Base-by-base conservation (phyloP, 805 yeast species). In the Kazachstania africana region DNA sequence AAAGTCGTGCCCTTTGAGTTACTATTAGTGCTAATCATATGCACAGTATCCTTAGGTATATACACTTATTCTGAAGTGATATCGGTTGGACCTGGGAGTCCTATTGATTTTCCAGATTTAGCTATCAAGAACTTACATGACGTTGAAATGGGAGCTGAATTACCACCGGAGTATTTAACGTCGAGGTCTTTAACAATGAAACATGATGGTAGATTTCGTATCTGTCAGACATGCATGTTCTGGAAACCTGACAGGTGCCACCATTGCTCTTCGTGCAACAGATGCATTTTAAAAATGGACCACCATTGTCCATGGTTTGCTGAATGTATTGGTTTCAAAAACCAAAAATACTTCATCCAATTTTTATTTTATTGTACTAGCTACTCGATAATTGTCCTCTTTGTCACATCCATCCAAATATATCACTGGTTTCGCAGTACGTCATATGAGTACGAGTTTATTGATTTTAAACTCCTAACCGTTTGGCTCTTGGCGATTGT, bases 301-400 rank as follows among this genome's bases (percentile, higher is more conserved):
- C 96, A 85, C 51, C 95, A 85, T 57, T 78, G 78, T 39, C 96
- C 96, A 0, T 88, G 97, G 97, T 84, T 85, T 54, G 77, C 94
- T 2, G 64, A 73, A 4, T 87, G 96, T 53, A 70, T 88, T 36
- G 97, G 97, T 0, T 78, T 72, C 55, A 59, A 60, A 18, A 88
- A 88, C 55, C 85, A 81, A 41, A 80, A 84, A 56, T 71, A 63
- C 50, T 88, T 87, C 48, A 52, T 83, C 17, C 94, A 84, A 50
- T 79, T 80, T 48, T 53, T 85, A 32, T 27, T 65, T 5, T 75
- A 76, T 45, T 60, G 72, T 3, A 57, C 73, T 2, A 17, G 67
- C 0, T 75, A 70, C 44, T 52, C 77, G 1, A 36, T 55, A 1
- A 34, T 66, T 8, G 63, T 72, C 6, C 55, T 69, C 10, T 16